Percentiles rank a stretch among this genome's conserved stretches.
phyloP scores from a whole-genome alignment of 148 eudicot genomes.

The Spergularia marina region DNA sequence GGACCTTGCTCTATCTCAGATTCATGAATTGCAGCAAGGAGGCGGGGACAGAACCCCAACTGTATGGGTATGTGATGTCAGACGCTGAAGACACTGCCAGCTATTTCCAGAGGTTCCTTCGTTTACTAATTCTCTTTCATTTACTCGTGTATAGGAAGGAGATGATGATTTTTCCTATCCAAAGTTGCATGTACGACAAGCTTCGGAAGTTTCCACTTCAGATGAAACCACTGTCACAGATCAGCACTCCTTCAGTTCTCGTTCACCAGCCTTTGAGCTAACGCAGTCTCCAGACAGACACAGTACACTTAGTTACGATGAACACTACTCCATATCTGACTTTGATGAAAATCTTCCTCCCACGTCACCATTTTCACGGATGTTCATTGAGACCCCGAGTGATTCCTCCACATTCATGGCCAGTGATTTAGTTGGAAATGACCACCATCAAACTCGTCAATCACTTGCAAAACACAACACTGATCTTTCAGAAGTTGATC shows the following conservation, averaged over 20 bases:
- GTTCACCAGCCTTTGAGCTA: slow-evolving; percentile 35
- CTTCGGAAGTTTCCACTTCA: slow-evolving; percentile 41
- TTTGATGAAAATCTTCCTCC: slow-evolving; percentile 43
- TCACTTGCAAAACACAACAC: slow-evolving; percentile 15
- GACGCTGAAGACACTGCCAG: neutral
- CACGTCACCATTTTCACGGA: slow-evolving; percentile 30
- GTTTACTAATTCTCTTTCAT: slow-evolving; percentile 16
- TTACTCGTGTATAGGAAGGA: slow-evolving; percentile 42
- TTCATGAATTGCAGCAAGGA: slow-evolving; percentile 57
- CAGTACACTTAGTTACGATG: slow-evolving; percentile 63
- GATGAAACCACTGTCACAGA: slow-evolving; percentile 37
- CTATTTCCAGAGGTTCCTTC: slow-evolving; percentile 5
- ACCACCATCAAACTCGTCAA: slow-evolving; percentile 6
- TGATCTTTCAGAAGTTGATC: slow-evolving; percentile 21
- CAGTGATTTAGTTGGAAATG: slow-evolving; percentile 12
- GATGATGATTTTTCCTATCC: slow-evolving; percentile 42
- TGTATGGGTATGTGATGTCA: slow-evolving; percentile 36
- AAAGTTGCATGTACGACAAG: slow-evolving; percentile 47
- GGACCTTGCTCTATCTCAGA: slow-evolving; percentile 69
- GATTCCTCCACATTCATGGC: slow-evolving; percentile 30
- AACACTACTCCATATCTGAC: slow-evolving; percentile 46
- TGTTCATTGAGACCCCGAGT: slow-evolving; percentile 31
- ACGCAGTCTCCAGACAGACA: slow-evolving; percentile 49
- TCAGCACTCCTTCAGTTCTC: slow-evolving; percentile 36
- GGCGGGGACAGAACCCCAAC: slow-evolving; percentile 43